phyloP scores from a whole-genome alignment of 495 filamentous ascomycete species.

The Lasiosphaeris hirsuta region DNA sequence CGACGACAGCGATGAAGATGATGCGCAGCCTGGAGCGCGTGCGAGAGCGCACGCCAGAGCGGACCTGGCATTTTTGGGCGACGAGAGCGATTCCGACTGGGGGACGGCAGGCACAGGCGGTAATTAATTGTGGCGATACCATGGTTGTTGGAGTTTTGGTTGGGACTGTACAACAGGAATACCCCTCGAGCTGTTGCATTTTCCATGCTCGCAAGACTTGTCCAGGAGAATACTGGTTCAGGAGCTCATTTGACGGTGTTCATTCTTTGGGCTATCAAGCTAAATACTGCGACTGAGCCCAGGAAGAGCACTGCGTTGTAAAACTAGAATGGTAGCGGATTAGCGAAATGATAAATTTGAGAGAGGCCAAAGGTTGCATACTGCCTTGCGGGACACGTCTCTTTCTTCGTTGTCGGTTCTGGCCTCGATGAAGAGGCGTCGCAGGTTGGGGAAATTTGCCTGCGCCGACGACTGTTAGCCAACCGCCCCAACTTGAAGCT shows the following conservation, averaged over 20 bases:
- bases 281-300: conserved; percentile 89
- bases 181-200: background rate
- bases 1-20: conserved; percentile 29
- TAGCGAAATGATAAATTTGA: background rate
- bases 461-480: conserved; percentile 25
- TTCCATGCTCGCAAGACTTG: background rate
- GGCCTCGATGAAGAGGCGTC: conserved; percentile 94
- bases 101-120: background rate
- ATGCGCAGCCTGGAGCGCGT: conserved; percentile 25
- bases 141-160: background rate
- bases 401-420: conserved; percentile 91
- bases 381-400: conserved; percentile 87
- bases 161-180: background rate
- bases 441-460: conserved; percentile 91
- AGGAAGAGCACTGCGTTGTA: conserved; percentile 97
- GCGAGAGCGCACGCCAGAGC: conserved; percentile 34
- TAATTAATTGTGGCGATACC: background rate
- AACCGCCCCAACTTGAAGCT: background rate
- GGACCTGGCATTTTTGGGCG: conserved; percentile 43
- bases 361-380: conserved; percentile 41
- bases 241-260: conserved; percentile 39
- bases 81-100: conserved; percentile 48
- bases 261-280: conserved; percentile 75
- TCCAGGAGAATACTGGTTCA: background rate
- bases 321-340: conserved; percentile 56